phyloP scores from a whole-genome alignment of 108 stramenopile species.

The Mayamaea pseudoterrestris region DNA sequence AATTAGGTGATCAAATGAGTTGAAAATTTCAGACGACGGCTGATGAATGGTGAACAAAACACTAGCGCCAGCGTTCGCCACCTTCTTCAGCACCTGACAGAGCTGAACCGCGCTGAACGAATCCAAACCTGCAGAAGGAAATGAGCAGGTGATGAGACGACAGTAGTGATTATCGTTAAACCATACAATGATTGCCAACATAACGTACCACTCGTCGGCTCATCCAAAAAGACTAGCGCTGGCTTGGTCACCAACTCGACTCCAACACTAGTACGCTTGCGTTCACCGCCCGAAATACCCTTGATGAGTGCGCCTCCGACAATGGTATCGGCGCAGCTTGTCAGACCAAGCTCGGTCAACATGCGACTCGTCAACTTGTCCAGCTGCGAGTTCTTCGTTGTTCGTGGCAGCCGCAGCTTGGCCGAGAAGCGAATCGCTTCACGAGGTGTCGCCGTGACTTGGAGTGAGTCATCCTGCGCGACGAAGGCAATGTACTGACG shows the following conservation, averaged over 20 bases:
- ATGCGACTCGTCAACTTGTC: conserved; percentile 47
- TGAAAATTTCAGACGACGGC: conserved; percentile 42
- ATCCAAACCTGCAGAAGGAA: no score
- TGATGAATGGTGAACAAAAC: conserved; percentile 61
- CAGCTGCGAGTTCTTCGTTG: conserved; percentile 31
- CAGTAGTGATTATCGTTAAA: not conserved
- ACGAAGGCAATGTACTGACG: conserved; percentile 66
- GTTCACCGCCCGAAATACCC: conserved; percentile 64
- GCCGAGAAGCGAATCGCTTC: conserved; percentile 72
- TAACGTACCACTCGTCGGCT: conserved; percentile 20
- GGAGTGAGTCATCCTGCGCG: conserved; percentile 65
- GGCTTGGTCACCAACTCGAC: conserved; percentile 56
- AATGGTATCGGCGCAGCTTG: conserved; percentile 43
- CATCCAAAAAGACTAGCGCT: conserved; percentile 50
- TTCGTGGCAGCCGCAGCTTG: conserved; percentile 45
- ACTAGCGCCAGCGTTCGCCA: conserved; percentile 36
- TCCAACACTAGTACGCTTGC: conserved; percentile 45
- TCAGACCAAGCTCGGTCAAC: conserved; percentile 51
- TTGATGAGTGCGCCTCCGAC: conserved; percentile 46
- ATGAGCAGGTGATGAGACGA: conserved; percentile 6
- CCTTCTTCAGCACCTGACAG: conserved; percentile 33
- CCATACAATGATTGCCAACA: not conserved
- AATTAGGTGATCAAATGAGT: conserved; percentile 35
- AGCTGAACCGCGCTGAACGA: conserved; percentile 34
- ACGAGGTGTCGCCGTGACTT: conserved; percentile 59